Evolutionary conservation across 1,284 basidiomycete species (phyloP).

Genomic region (Porodaedalea pini): DNA sequence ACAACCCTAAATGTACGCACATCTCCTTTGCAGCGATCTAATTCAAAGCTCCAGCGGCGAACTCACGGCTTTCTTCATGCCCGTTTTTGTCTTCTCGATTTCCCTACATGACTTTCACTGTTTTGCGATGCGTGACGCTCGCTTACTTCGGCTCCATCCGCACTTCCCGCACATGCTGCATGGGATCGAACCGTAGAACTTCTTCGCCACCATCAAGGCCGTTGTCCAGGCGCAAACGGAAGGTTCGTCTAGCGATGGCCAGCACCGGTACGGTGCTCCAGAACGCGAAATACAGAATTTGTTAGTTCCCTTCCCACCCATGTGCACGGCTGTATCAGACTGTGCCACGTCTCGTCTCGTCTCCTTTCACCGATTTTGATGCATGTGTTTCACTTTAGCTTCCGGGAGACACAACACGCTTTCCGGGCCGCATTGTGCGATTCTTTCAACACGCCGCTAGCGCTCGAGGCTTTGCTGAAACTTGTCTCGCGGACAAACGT

Average conservation of each 20-base stretch:
- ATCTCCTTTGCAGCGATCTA: neutral
- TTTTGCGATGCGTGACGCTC: neutral
- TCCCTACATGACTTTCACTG: constrained; percentile 11
- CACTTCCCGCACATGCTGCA: neutral
- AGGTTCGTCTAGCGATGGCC: constrained; percentile 48
- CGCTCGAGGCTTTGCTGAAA: constrained; percentile 75
- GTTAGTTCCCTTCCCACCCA: constrained; percentile 38
- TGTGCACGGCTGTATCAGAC: neutral
- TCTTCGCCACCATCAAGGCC: constrained; percentile 87
- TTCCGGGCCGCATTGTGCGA: constrained; percentile 95
- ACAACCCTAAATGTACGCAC: constrained; percentile 76
- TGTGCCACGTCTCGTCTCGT: constrained; percentile 17
- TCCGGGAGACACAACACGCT: constrained; percentile 70
- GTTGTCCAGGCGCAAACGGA: constrained; percentile 57
- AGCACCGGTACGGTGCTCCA: constrained; percentile 59
- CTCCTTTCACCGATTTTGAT: constrained; percentile 20
- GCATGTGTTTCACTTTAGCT: constrained; percentile 38
- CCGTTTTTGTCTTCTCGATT: constrained; percentile 2
- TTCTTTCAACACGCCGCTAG: constrained; percentile 93
- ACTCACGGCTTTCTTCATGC: constrained; percentile 5
- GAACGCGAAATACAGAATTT: constrained; percentile 64
- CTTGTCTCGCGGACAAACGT: constrained; percentile 87
- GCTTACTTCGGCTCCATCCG: neutral
- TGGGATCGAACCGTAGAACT: constrained; percentile 66
- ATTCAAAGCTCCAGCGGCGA: constrained; percentile 11